Conservation (phyloP, 805 yeast genomes). For the Ascoidea rubescens region DNA sequence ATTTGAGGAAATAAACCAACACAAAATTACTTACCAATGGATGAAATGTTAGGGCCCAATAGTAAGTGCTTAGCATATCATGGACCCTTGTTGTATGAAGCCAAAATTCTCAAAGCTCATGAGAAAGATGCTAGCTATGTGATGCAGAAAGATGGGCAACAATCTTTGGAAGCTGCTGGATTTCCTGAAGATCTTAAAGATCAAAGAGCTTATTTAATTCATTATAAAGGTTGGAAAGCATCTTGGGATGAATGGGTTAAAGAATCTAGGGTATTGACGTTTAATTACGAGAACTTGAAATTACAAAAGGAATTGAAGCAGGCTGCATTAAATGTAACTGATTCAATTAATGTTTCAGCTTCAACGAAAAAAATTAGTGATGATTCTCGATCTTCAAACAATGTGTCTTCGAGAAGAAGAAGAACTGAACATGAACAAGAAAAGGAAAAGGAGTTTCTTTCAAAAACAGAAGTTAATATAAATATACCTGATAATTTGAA, state of each 20-base stretch:
- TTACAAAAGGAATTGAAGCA: conserved; percentile 46
- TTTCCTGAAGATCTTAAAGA: conserved; percentile 4
- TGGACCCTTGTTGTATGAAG: conserved; percentile 84
- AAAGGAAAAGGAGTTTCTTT: conserved; percentile 14
- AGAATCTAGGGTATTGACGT: conserved; percentile 48
- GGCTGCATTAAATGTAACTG: conserved; percentile 24
- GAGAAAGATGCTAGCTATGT: conserved; percentile 34
- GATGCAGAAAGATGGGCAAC: conserved; percentile 26
- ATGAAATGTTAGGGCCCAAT: conserved; percentile 10
- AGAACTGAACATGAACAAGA: conserved; percentile 18
- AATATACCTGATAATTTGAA: conserved; percentile 56
- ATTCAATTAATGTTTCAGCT: conserved; percentile 10
- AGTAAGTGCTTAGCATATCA: conserved; percentile 65
- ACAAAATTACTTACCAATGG: neutral
- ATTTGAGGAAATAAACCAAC: neutral
- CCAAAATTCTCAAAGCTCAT: conserved; percentile 56
- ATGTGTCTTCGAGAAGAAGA: conserved; percentile 3
- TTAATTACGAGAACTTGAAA: conserved; percentile 52
- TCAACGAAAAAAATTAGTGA: conserved; percentile 10
- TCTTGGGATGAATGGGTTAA: conserved; percentile 97
- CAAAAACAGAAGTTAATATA: conserved; percentile 30
- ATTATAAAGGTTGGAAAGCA: conserved; percentile 90
- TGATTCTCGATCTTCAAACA: conserved; percentile 2
- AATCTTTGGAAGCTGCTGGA: conserved; percentile 12
- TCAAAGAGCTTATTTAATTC: conserved; percentile 47